These are phyloP conservation scores for Populus nigra DNA, from an alignment of 345 rosid species.

Conservation along the genomic window DNA sequence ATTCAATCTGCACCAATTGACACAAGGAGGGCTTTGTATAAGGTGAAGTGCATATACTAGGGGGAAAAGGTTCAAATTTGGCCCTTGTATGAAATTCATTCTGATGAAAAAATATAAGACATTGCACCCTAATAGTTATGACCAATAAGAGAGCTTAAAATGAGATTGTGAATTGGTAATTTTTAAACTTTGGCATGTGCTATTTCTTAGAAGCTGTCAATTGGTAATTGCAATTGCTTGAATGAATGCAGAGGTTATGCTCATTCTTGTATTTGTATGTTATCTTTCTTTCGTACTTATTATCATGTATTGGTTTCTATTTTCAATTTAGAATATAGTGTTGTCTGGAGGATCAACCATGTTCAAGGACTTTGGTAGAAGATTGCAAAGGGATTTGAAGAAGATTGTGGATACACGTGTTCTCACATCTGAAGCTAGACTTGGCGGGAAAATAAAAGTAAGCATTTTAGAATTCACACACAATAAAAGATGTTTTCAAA, in stretches of 20 bases:
- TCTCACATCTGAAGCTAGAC: conserved; percentile 74
- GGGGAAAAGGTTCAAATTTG: conserved; percentile 3
- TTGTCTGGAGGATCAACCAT: conserved; percentile 97
- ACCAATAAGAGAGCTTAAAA: not conserved
- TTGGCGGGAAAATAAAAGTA: conserved; percentile 74
- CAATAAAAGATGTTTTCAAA: not conserved
- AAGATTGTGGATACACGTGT: conserved; percentile 93
- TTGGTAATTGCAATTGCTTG: not conserved
- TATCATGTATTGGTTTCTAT: conserved; percentile 10
- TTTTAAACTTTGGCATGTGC: not conserved
- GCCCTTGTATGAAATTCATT: conserved; percentile 8
- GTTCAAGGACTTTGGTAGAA: conserved; percentile 97
- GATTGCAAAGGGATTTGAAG: conserved; percentile 94
- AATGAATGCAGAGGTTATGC: not conserved
- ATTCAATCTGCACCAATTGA: conserved; percentile 98
- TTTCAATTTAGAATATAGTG: conserved; percentile 74
- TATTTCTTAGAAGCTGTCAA: not conserved
- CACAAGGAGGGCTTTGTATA: conserved; percentile 94
- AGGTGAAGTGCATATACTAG: conserved; percentile 43
- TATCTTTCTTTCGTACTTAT: not conserved
- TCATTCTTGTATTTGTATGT: not conserved
- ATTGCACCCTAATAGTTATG: not conserved
- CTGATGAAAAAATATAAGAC: not conserved
- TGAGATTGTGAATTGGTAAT: not conserved
- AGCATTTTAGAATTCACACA: conserved; percentile 6